phyloP scores from a whole-genome alignment of 331 rosid species.

The Telfairia occidentalis region DNA sequence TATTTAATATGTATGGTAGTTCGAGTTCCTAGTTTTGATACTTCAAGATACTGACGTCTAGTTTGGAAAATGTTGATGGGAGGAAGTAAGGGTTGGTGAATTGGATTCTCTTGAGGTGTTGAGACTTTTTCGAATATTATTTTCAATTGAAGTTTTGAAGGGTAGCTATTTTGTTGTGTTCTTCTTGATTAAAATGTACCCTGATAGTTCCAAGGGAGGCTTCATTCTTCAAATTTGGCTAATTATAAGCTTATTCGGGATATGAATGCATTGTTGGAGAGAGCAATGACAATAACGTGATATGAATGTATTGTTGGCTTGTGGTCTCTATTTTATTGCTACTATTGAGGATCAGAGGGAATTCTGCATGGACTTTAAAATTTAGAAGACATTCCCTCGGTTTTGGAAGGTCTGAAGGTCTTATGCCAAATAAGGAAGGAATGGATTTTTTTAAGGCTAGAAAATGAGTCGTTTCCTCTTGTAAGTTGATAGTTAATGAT shows the following conservation, averaged over 20 bases:
- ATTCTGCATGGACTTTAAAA: neutral
- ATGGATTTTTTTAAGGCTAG: neutral
- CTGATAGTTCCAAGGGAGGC: neutral
- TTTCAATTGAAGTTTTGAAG: no score
- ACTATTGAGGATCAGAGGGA: neutral
- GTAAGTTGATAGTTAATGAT: no score
- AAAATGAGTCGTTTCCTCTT: no score
- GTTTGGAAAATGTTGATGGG: neutral
- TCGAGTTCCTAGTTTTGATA: neutral
- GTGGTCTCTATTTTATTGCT: neutral
- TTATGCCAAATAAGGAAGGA: neutral
- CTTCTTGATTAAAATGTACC: neutral
- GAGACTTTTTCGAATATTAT: neutral
- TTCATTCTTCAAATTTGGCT: neutral
- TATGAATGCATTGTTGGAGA: no score
- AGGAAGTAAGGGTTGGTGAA: neutral
- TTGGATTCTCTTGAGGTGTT: neutral
- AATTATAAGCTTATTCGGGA: neutral
- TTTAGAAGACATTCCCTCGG: neutral
- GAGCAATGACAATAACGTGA: no score
- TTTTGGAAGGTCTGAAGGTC: neutral
- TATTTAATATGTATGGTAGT: no score
- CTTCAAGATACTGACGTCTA: neutral
- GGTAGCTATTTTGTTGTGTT: no score
- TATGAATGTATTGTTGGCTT: neutral